Evolutionary conservation across 805 yeast species (phyloP).

Genomic region (Metschnikowia continentalis): DNA sequence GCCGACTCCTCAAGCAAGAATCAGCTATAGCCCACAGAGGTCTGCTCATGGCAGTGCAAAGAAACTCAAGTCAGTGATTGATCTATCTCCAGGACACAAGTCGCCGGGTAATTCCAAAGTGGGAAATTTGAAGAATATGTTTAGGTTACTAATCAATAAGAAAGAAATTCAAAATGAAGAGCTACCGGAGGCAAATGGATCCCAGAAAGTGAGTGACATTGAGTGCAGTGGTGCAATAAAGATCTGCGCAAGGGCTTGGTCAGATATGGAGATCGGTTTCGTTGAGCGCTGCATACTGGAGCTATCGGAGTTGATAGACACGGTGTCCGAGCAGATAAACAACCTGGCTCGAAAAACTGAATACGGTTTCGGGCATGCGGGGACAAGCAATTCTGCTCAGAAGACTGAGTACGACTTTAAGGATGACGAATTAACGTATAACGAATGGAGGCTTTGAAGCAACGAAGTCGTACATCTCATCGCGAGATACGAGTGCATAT

Average conservation of each 20-base stretch:
- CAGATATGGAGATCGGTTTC: background rate
- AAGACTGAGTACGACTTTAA: background rate
- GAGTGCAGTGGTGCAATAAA: background rate
- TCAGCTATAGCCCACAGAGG: background rate
- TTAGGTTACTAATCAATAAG: background rate
- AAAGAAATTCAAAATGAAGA: background rate
- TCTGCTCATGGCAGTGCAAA: background rate
- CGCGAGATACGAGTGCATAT: background rate
- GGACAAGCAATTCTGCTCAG: background rate
- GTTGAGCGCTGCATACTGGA: background rate
- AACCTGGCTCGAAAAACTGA: background rate
- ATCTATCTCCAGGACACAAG: background rate
- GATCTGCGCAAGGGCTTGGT: background rate
- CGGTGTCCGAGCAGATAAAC: background rate
- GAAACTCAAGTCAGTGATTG: background rate
- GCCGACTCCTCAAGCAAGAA: background rate
- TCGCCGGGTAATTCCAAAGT: background rate
- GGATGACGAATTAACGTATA: background rate
- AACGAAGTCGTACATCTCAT: background rate
- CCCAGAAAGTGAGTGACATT: background rate
- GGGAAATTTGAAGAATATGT: background rate
- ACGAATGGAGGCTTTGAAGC: background rate
- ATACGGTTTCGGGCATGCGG: background rate
- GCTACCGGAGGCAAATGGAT: background rate
- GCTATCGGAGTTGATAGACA: background rate